Evolutionary conservation across 768 basidiomycete species (phyloP).

Genomic region (Trametopsis cervina): DNA sequence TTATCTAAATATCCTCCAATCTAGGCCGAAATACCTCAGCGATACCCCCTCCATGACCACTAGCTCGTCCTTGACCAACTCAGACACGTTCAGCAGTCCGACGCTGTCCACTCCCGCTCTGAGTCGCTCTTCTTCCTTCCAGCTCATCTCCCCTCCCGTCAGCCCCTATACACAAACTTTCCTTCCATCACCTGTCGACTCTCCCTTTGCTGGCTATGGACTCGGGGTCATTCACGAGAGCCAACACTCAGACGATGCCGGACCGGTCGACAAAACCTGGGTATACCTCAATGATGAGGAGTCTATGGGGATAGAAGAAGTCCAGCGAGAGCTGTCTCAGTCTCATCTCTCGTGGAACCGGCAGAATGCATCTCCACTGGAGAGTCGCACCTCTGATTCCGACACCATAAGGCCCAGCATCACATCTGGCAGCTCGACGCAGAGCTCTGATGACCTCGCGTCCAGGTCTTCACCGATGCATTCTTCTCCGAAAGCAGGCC

Average conservation of each 20-base stretch:
- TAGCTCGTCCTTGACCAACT: slow-evolving; percentile 35
- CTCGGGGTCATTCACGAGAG: slow-evolving; percentile 36
- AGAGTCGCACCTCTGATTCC: not conserved
- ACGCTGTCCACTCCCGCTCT: slow-evolving; percentile 22
- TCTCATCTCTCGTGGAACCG: too few relatives aligned
- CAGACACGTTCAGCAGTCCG: slow-evolving; percentile 21
- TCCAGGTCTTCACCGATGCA: not conserved
- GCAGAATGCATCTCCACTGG: not conserved
- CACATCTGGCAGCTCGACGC: not conserved
- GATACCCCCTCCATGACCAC: slow-evolving; percentile 41
- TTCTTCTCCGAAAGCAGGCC: not conserved
- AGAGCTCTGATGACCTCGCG: not conserved
- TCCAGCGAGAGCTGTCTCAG: not conserved
- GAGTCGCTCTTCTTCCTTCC: slow-evolving; percentile 24
- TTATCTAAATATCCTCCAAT: not conserved
- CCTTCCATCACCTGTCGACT: slow-evolving; percentile 28
- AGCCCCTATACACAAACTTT: slow-evolving; percentile 8
- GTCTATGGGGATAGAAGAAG: not conserved
- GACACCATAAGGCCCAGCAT: not conserved
- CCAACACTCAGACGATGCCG: slow-evolving; percentile 3
- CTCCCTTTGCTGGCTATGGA: slow-evolving; percentile 11
- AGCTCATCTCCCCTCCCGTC: slow-evolving; percentile 19
- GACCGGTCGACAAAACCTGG: not conserved
- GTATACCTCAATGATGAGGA: not conserved
- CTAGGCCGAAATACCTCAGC: slow-evolving; percentile 28